phyloP scores from a whole-genome alignment of 306 rosid genomes.

The Sicyos edulis region DNA sequence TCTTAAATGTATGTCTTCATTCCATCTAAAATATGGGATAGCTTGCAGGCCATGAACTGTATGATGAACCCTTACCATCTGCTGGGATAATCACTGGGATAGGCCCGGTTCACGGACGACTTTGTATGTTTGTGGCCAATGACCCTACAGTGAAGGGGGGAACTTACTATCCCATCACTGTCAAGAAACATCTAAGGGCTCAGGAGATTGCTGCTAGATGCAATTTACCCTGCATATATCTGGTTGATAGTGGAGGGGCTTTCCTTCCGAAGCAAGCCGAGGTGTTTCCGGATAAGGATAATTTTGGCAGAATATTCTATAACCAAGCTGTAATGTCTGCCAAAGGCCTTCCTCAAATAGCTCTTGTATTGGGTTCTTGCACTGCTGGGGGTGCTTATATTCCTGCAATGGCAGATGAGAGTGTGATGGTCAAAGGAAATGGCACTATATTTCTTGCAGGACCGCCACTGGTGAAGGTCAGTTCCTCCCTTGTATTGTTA shows the following conservation, averaged over 20 bases:
- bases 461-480: conserved; percentile 91
- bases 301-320: conserved; percentile 88
- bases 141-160: conserved; percentile 97
- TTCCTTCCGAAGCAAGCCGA: conserved; percentile 97
- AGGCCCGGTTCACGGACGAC: conserved; percentile 84
- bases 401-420: conserved; percentile 98
- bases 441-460: conserved; percentile 94
- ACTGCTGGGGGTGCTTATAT: conserved; percentile 97
- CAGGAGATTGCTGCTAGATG: conserved; percentile 86
- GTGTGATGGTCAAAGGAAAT: conserved; percentile 98
- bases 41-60: conserved; percentile 93
- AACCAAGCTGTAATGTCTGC: conserved; percentile 87
- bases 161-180: conserved; percentile 89
- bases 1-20: background rate
- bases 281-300: conserved; percentile 85
- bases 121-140: conserved; percentile 95
- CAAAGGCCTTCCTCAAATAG: conserved; percentile 86
- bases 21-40: conserved; percentile 31
- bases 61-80: conserved; percentile 73
- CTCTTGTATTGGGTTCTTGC: conserved; percentile 87
- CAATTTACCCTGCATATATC: conserved; percentile 83
- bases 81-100: conserved; percentile 87
- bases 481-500: conserved; percentile 21
- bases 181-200: conserved; percentile 94
- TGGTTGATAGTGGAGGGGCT: conserved; percentile 98